Percentiles rank a stretch among this genome's conserved stretches.
Evolutionary conservation across 2,329 filamentous ascomycete genomes (phyloP).

Genomic region (Plenodomus lindquistii): DNA sequence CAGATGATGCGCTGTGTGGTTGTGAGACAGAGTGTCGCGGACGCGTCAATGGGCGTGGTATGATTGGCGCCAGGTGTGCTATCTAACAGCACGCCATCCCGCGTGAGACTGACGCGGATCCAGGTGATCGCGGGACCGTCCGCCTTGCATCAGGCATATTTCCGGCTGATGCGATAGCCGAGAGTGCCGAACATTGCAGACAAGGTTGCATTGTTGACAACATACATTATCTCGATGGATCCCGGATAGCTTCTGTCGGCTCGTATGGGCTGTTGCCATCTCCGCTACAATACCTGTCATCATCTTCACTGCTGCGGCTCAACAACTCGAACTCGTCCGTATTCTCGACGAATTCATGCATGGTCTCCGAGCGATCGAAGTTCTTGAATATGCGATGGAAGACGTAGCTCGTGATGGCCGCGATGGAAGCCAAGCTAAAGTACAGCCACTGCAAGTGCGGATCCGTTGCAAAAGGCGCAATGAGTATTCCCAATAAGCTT

Average conservation of each 20-base stretch:
- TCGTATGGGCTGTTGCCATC: too few species aligned
- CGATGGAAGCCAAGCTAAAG: conserved; percentile 57
- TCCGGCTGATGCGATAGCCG: too few species aligned
- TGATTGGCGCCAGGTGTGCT: neutral
- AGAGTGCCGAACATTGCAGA: too few species aligned
- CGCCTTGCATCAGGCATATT: too few species aligned
- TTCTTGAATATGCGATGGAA: conserved; percentile 57
- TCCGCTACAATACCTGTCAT: conserved; percentile 4
- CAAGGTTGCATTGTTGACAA: too few species aligned
- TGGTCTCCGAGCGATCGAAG: conserved; percentile 6
- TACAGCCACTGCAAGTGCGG: conserved; percentile 72
- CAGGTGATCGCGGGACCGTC: too few species aligned
- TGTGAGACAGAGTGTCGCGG: neutral
- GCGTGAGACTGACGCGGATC: too few species aligned
- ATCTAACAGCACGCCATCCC: neutral
- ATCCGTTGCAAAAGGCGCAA: conserved; percentile 64
- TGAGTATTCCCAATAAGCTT: conserved; percentile 63
- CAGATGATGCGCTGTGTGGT: conserved; percentile 12
- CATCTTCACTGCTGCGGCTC: conserved; percentile 1
- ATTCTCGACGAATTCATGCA: conserved; percentile 1
- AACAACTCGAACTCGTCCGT: conserved; percentile 21
- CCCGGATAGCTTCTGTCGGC: too few species aligned
- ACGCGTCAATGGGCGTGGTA: neutral
- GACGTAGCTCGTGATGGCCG: conserved; percentile 53
- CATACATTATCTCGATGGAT: too few species aligned